Base-by-base conservation (phyloP, 176 grass and related monocot genomes). In the Triticum timopheevii region DNA sequence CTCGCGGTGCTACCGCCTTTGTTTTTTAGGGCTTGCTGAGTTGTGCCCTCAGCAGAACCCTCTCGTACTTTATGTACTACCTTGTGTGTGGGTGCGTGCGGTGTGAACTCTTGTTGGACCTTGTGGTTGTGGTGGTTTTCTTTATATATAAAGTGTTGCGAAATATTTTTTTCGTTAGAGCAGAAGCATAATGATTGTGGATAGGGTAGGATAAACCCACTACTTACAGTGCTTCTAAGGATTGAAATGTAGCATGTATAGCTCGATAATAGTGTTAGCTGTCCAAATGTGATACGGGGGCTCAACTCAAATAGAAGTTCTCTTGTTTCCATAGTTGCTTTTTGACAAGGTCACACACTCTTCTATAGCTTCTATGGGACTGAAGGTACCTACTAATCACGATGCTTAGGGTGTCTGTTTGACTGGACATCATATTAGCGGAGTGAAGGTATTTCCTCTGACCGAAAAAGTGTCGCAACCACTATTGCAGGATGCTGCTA, bases 161-260 rank as follows among this genome's bases (percentile, higher is more conserved):
- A 36, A 36, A 36, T 6, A 30, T 30, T 1, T 36, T 36, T 36
- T 36, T 36, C 35, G 6, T 36, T 1, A 36, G 35, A 36, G 35
- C 6, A 36, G 65, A 82, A 74, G 31, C 69, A 52, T 65, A 33
- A 74, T 73, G 52, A 24, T 24, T 49, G 13, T 64, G 54, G 19
- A 86, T 58, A 61, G 25, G 75, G 79, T 86, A 61, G 61, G 75
- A 61, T 40, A 61, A 79, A 44, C 13, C 23, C 4, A 65, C 64
- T 16, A 2, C 64, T 69, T 44, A 69, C 2, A 61, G 2, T 11
- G 42, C 50, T 44, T 86, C 16, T 59, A 25, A 61, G 64, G 33
- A 61, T 17, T 70, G 8, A 79, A 86, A 79, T 30, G 19, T 78
- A n/a, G 23, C 33, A 69, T 77, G 28, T 36, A 49, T 49, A 27